Conservation (phyloP, 441 rosid species). For the Gossypium schwendimanii region DNA sequence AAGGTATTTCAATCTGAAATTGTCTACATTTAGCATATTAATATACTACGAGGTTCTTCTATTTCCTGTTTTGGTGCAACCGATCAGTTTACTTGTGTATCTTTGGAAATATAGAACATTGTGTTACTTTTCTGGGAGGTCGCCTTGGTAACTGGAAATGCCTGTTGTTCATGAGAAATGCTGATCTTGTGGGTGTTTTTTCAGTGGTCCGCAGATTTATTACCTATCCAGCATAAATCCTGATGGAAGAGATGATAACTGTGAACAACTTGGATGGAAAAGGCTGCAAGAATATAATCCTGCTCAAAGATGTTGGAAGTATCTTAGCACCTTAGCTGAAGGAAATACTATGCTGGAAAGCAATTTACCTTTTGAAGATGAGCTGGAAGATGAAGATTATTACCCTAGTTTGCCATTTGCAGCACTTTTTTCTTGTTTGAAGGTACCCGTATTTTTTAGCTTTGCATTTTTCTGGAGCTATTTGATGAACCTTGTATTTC, state of each 20-base stretch:
- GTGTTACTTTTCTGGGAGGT: background rate
- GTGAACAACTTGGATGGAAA: constrained; percentile 74
- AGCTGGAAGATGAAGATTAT: constrained; percentile 75
- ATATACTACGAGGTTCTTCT: background rate
- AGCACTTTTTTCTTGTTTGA: constrained; percentile 76
- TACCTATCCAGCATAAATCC: constrained; percentile 54
- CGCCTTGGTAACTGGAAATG: background rate
- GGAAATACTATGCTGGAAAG: constrained; percentile 32
- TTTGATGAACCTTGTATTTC: background rate
- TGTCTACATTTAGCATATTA: background rate
- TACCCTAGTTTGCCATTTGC: constrained; percentile 92
- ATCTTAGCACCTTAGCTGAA: constrained; percentile 58
- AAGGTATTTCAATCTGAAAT: constrained; percentile 35
- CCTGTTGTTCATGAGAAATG: background rate
- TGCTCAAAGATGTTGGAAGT: constrained; percentile 74
- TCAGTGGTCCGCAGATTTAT: constrained; percentile 68
- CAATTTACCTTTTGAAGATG: constrained; percentile 55
- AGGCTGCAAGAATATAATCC: constrained; percentile 65
- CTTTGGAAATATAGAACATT: constrained; percentile 1
- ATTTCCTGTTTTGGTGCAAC: background rate
- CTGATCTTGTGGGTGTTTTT: constrained; percentile 13
- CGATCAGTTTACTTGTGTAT: background rate
- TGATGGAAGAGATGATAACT: constrained; percentile 68
- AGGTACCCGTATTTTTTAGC: constrained; percentile 34
- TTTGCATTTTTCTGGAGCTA: background rate